Conservation (phyloP, 2,329 filamentous ascomycete species). For the Purpureocillium lavendulum region DNA sequence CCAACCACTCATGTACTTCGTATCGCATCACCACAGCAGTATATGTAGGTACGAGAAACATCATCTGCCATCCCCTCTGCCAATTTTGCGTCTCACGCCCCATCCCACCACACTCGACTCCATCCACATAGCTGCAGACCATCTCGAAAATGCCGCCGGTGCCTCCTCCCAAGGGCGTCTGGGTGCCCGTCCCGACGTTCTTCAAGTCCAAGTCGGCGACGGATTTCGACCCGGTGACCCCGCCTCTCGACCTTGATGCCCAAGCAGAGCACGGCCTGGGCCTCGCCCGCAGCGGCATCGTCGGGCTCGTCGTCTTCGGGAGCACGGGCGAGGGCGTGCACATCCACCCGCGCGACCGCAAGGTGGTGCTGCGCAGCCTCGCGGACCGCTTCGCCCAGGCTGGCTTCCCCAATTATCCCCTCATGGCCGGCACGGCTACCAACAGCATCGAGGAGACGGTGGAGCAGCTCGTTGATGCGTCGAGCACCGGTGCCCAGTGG, state of each 20-base stretch:
- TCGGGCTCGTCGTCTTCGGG: slow-evolving; percentile 53
- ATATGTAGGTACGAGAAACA: not conserved
- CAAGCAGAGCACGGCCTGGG: slow-evolving; percentile 52
- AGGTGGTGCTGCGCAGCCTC: slow-evolving; percentile 44
- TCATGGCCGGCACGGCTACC: slow-evolving; percentile 53
- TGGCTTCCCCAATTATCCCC: slow-evolving; percentile 45
- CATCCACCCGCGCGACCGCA: slow-evolving; percentile 48
- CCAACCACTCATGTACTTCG: not conserved
- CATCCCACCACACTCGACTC: too few relatives aligned
- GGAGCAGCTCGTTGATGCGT: slow-evolving; percentile 45
- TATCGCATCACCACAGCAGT: not conserved
- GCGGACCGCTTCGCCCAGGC: slow-evolving; percentile 45
- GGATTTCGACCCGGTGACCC: slow-evolving; percentile 33
- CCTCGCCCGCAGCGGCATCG: slow-evolving; percentile 51
- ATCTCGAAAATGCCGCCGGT: slow-evolving; percentile 19
- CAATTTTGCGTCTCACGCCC: too few relatives aligned
- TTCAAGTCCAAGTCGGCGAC: slow-evolving; percentile 38
- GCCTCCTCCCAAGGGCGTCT: slow-evolving; percentile 42
- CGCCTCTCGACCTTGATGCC: slow-evolving; percentile 47
- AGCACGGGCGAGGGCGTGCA: slow-evolving; percentile 59
- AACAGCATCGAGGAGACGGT: slow-evolving; percentile 55
- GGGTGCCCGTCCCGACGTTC: slow-evolving; percentile 57
- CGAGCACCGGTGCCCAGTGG: slow-evolving; percentile 50
- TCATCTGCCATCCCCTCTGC: too few relatives aligned
- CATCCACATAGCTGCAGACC: not conserved